These are phyloP conservation scores for Coccomyxa sp. DNA, from an alignment of 139 green algal species.

Conservation along the genomic window DNA sequence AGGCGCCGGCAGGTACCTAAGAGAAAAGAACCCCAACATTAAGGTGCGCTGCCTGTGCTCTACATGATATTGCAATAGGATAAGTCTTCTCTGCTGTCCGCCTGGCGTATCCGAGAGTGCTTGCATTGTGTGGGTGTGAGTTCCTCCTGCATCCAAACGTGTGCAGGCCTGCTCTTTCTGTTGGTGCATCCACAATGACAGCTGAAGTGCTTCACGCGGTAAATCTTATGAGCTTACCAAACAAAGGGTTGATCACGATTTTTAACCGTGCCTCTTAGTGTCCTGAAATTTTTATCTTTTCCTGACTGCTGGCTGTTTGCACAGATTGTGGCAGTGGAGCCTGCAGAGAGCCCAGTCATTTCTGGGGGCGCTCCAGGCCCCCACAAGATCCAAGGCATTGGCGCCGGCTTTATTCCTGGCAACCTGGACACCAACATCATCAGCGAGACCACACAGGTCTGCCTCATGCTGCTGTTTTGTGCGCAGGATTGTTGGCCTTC, in stretches of 20 bases:
- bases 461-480: background rate
- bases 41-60: conserved; percentile 27
- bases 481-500: background rate
- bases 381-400: conserved; percentile 91
- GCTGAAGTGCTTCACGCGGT: no score
- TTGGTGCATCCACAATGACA: no score
- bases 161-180: no score
- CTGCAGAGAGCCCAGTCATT: conserved; percentile 39
- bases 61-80: background rate
- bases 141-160: no score
- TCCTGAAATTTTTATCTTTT: background rate
- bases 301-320: background rate
- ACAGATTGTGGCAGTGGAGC: conserved; percentile 50
- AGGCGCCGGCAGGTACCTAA: conserved; percentile 74
- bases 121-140: no score
- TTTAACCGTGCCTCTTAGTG: background rate
- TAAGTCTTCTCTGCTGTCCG: background rate
- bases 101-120: background rate
- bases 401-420: conserved; percentile 92
- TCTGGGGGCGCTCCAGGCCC: conserved; percentile 49
- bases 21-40: conserved; percentile 63
- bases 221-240: background rate
- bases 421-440: conserved; percentile 79
- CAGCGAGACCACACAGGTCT: conserved; percentile 81
- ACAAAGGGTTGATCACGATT: background rate